Base-by-base conservation (phyloP, 202 grass and related monocot genomes). In the Schoenoplectus tabernaemontani region DNA sequence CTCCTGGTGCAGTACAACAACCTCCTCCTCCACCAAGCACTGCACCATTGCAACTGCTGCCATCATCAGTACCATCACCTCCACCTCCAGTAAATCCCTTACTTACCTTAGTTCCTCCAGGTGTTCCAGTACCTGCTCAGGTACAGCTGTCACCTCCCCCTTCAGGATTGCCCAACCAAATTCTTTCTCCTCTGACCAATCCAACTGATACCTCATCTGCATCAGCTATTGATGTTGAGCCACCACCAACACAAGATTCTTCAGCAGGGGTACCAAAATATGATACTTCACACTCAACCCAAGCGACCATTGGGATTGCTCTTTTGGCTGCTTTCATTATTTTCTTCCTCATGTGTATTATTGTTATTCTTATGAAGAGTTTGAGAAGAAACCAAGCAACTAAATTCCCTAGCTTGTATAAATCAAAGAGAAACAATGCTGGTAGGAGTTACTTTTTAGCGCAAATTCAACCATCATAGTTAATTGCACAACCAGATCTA, bases 71-170 rank as follows among this genome's bases (percentile, higher is more conserved):
- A 17, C 81, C 51, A 56, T 41, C 83, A 48, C 58, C 42, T 60
- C 82, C 54, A 4, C 4, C 77, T 8, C 4, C 23, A 2, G 81
- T 47, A 17, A 46, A 53, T 0, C 61, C 39, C 4, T 19, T 39
- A 9, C 42, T 39, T 2, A 9, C 66, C 26, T 82, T 83, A 37
- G 34, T 62, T 83, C 71, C 81, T n/a, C 9, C 64, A 0, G 6
- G 41, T 46, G 47, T 33, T 17, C 8, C 62, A 4, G 36, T 79
- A 43, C 54, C 44, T 13, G 58, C 48, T 8, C 59, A 44, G 3
- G 57, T 64, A 79, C 77, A 59, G 34, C 47, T 64, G n/a, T 56
- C 79, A 78, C 39, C 30, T 9, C 17, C 87, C 1, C 42, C 80
- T 13, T 2, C 82, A n/a, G 30, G 13, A 12, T 32, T 34, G 59